Evolutionary conservation across 257 asterid genomes (phyloP).

Genomic region (Forsythia suspensa): DNA sequence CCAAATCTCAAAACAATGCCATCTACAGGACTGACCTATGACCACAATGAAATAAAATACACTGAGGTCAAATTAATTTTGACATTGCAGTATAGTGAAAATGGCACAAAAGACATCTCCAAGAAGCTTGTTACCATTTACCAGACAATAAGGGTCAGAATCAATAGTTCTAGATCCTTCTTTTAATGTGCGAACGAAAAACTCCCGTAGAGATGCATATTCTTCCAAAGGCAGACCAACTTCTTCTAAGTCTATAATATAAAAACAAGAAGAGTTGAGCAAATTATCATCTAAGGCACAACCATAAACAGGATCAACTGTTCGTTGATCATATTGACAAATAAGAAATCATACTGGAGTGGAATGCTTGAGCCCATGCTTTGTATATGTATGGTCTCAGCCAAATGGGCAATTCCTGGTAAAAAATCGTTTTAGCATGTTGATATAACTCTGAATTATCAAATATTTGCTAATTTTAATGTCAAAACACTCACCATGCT

Average conservation of each 20-base stretch:
- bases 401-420: conserved; percentile 87
- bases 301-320: neutral
- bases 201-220: conserved; percentile 70
- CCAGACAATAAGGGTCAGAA: conserved; percentile 79
- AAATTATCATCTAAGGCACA: neutral
- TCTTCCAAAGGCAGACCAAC: conserved; percentile 82
- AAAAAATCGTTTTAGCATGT: conserved; percentile 26
- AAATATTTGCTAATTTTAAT: conserved; percentile 20
- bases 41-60: conserved; percentile 21
- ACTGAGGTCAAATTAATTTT: conserved; percentile 15
- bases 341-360: conserved; percentile 63
- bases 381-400: conserved; percentile 77
- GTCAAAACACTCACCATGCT: conserved; percentile 56
- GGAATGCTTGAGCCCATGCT: conserved; percentile 98
- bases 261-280: conserved; percentile 11
- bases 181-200: conserved; percentile 80
- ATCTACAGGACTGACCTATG: conserved; percentile 92
- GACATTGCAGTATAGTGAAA: conserved; percentile 12
- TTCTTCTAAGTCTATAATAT: conserved; percentile 76
- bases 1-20: conserved; percentile 86
- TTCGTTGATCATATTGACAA: neutral
- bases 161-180: conserved; percentile 81
- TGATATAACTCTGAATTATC: conserved; percentile 5
- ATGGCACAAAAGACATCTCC: conserved; percentile 22
- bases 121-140: conserved; percentile 79